phyloP scores from a whole-genome alignment of 208 protist genomes.

The Trypanosoma scelopori region DNA sequence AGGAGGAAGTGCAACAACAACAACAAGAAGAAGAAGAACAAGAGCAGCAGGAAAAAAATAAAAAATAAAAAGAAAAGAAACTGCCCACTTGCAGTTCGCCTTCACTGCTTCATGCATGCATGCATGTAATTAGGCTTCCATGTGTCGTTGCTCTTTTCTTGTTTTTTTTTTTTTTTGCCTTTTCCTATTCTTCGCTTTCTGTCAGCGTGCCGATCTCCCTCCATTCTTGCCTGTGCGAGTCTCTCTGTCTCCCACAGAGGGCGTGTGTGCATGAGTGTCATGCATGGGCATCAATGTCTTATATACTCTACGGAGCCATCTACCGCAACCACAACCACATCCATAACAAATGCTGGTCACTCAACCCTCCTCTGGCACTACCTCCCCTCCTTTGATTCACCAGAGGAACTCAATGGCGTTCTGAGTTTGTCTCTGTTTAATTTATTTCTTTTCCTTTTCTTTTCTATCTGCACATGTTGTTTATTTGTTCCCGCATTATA shows the following conservation, averaged over 20 bases:
- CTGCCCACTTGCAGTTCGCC: neutral
- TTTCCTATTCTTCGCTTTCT: neutral
- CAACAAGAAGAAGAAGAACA: too few species aligned
- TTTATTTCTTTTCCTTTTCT: neutral
- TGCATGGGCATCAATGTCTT: too few species aligned
- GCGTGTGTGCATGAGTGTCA: too few species aligned
- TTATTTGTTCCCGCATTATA: neutral
- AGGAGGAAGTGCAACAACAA: too few species aligned
- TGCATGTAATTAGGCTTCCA: neutral
- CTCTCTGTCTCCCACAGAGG: too few species aligned
- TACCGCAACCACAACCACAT: too few species aligned
- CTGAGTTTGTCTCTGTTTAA: neutral
- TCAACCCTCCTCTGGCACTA: too few species aligned
- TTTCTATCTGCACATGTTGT: neutral
- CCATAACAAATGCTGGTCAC: too few species aligned
- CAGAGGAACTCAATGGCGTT: neutral
- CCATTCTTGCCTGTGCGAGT: too few species aligned
- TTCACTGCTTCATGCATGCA: neutral
- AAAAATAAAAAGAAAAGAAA: neutral
- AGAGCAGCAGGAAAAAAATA: too few species aligned
- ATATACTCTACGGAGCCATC: too few species aligned
- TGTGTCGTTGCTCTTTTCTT: neutral
- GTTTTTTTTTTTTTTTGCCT: constrained; percentile 11
- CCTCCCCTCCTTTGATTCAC: neutral
- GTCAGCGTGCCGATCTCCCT: too few species aligned